Conservation (phyloP, 2,329 filamentous ascomycete genomes). For the Xylariales sp. region DNA sequence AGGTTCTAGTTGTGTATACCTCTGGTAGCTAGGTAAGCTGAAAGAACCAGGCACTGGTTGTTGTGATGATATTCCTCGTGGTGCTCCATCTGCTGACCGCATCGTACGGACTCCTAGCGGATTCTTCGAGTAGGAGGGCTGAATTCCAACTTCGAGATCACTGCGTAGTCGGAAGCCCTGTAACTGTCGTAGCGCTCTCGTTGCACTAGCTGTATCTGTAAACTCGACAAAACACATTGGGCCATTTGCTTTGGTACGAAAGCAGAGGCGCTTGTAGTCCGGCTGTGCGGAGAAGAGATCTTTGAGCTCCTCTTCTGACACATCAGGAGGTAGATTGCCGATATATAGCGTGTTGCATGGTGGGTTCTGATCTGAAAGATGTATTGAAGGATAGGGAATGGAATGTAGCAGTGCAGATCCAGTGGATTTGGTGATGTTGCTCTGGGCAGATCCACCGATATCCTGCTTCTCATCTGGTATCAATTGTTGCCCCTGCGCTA, state of each 20-base stretch:
- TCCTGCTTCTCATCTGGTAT: too few relatives aligned
- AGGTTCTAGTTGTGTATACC: too few relatives aligned
- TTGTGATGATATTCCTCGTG: too few relatives aligned
- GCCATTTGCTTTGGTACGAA: constrained; percentile 90
- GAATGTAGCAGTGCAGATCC: too few relatives aligned
- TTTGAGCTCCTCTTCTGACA: constrained; percentile 93
- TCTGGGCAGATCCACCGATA: too few relatives aligned
- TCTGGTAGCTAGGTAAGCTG: too few relatives aligned
- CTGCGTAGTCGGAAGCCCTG: constrained; percentile 87
- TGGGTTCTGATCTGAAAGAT: constrained; percentile 93
- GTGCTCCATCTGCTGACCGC: too few relatives aligned
- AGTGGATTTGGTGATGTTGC: too few relatives aligned
- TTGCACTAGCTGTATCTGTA: constrained; percentile 87
- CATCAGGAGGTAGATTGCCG: constrained; percentile 90
- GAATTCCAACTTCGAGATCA: constrained; percentile 90
- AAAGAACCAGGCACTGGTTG: too few relatives aligned
- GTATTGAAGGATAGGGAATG: constrained; percentile 86
- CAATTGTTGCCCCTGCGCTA: too few relatives aligned
- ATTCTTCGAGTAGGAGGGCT: constrained; percentile 95
- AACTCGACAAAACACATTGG: constrained; percentile 99
- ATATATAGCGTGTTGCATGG: constrained; percentile 98
- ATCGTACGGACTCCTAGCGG: constrained; percentile 91
- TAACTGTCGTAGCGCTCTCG: constrained; percentile 82
- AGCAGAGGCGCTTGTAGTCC: constrained; percentile 92
- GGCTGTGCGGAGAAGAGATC: constrained; percentile 87